Evolutionary conservation across 495 filamentous ascomycete species (phyloP).

Genomic region (Patellaria atrata): DNA sequence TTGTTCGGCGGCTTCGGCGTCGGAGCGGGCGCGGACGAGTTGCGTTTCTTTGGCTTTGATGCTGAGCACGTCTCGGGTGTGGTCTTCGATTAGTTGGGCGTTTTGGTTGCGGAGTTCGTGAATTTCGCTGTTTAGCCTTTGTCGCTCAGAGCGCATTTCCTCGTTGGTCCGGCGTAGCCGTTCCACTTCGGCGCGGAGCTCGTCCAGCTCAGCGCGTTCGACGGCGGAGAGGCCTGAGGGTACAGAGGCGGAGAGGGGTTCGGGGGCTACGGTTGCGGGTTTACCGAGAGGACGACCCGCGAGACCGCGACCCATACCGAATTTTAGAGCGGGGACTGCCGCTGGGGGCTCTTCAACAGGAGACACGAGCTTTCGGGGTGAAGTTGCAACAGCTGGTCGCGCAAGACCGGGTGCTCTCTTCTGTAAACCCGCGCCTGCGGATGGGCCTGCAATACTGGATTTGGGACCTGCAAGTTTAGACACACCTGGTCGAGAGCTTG

Average conservation of each 20-base stretch:
- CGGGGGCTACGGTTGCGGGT: conserved; percentile 36
- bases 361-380: too few relatives aligned
- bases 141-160: conserved; percentile 61
- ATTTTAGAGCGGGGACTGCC: conserved; percentile 47
- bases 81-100: conserved; percentile 91
- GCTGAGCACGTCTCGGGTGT: conserved; percentile 84
- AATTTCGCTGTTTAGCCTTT: conserved; percentile 60
- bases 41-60: conserved; percentile 99
- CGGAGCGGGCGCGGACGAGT: conserved; percentile 75
- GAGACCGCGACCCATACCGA: conserved; percentile 62
- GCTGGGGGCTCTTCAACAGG: conserved; percentile 44
- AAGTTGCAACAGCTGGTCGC: too few relatives aligned
- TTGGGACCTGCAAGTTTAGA: conserved; percentile 55
- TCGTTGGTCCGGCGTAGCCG: conserved; percentile 53
- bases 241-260: conserved; percentile 27
- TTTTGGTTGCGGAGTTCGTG: conserved; percentile 89
- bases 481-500: conserved; percentile 43
- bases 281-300: conserved; percentile 80
- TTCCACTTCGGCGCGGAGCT: conserved; percentile 71
- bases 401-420: conserved; percentile 8
- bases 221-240: conserved; percentile 46
- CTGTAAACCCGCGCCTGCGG: conserved; percentile 44
- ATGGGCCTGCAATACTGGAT: conserved; percentile 42
- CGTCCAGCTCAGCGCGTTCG: conserved; percentile 80
- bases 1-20: conserved; percentile 77